Conservation (phyloP, 2,329 filamentous ascomycete species). For the Aspergillus udagawae region DNA sequence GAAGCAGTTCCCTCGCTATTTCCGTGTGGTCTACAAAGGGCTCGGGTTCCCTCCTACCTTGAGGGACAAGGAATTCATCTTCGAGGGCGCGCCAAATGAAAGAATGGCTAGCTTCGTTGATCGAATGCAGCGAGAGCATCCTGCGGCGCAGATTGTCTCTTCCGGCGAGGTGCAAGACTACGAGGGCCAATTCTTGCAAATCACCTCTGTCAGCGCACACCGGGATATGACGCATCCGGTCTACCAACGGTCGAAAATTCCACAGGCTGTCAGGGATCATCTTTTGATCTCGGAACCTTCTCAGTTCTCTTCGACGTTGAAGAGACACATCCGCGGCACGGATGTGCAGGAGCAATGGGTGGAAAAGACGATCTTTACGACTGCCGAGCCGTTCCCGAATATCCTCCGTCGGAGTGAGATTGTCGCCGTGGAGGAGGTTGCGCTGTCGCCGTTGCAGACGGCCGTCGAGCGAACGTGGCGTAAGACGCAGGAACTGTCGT, state of each 20-base stretch:
- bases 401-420: constrained; percentile 87
- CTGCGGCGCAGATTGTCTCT: constrained; percentile 74
- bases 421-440: constrained; percentile 61
- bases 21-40: constrained; percentile 84
- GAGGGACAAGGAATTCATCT: constrained; percentile 88
- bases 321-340: constrained; percentile 64
- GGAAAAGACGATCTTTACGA: constrained; percentile 80
- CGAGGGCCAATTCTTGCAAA: constrained; percentile 84
- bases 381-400: constrained; percentile 83
- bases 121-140: constrained; percentile 86
- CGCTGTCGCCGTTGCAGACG: constrained; percentile 74
- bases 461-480: constrained; percentile 84
- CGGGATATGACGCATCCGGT: constrained; percentile 78
- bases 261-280: constrained; percentile 80
- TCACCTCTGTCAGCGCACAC: constrained; percentile 76
- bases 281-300: constrained; percentile 73
- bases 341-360: constrained; percentile 68
- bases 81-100: constrained; percentile 76
- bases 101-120: constrained; percentile 79
- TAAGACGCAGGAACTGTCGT: constrained; percentile 80
- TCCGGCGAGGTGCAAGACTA: constrained; percentile 69
- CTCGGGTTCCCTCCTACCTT: constrained; percentile 78
- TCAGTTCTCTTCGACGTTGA: constrained; percentile 71
- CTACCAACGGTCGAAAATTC: constrained; percentile 81
- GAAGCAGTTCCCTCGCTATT: constrained; percentile 76